Base-by-base conservation (phyloP, 2,329 filamentous ascomycete species). In the Fusarium tricinctum region DNA sequence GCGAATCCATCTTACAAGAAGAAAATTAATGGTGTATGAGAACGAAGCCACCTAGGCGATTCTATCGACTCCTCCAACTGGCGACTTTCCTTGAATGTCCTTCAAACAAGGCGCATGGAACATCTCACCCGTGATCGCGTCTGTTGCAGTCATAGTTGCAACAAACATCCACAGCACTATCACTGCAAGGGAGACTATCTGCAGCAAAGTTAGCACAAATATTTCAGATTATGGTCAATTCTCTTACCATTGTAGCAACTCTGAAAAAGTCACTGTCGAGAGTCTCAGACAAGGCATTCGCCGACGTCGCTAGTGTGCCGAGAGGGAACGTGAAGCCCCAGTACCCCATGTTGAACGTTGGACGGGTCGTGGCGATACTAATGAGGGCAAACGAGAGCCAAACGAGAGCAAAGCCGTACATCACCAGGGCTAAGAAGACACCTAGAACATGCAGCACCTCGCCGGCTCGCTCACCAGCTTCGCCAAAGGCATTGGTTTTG, bases 391-490 rank as follows among this genome's bases (percentile, higher is more conserved):
- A 83, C 10, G 74, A 78, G 7, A 83, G 68, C 80, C 82, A 83
- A 5, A 82, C 71, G 8, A 84, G 73, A 4, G 78, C 82, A 49
- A 83, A 83, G 0, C 80, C 81, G 79, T 81, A 83, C 76, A 84
- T 80, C 30, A 81, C 62, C 13, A 83, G 72, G 7, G 78, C 81
- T 12, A 79, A 51, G 49, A 83, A 78, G 20, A 88, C 79, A 1
- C 89, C 88, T 1, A 88, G 60, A 2, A 88, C 79, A 66, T 91
- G 90, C 8, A 90, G 80, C 5, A 89, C 80, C 26, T 80, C 76
- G 1, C 77, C 76, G 22, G 69, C 77, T 2, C 76, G 42, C 75
- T 69, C 12, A 73, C 77, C 79, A 4, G 83, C 79, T 32, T 79
- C 80, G 1, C 81, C 82, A 19, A 91, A 86, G 0, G 80, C 78